Percentiles rank a stretch among this genome's conserved stretches.
Conservation (phyloP, 2,329 filamentous ascomycete species). For the Aspergillus spinulosporus region DNA sequence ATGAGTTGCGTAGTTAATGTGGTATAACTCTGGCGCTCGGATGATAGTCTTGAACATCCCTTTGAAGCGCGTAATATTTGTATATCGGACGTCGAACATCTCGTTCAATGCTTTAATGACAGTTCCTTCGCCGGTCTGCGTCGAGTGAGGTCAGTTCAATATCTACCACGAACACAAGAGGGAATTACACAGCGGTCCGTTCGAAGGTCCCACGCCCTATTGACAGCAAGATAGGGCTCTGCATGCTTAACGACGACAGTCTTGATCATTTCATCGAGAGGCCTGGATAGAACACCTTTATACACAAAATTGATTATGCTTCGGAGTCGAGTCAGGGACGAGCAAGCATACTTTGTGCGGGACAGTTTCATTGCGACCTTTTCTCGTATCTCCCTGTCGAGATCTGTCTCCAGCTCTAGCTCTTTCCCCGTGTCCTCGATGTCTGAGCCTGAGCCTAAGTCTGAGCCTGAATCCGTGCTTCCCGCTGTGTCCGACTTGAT, state of each 20-base stretch:
- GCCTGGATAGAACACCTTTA: background rate
- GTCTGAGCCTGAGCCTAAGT: background rate
- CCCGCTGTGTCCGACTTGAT: too few species aligned
- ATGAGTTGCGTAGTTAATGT: background rate
- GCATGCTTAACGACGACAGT: background rate
- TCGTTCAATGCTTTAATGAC: background rate
- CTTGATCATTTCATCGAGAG: background rate
- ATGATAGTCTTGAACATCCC: background rate
- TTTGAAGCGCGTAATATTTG: background rate
- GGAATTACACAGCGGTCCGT: background rate
- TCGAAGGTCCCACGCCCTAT: background rate
- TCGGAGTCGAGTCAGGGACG: background rate
- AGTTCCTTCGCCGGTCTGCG: background rate
- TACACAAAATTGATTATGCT: background rate
- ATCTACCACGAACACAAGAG: too few species aligned
- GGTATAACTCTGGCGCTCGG: background rate
- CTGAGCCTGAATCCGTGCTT: background rate
- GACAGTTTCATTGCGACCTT: background rate
- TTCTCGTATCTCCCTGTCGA: conserved; percentile 29
- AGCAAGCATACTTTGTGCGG: background rate
- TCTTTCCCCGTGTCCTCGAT: background rate
- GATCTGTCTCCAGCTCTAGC: background rate
- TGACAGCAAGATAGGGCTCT: background rate
- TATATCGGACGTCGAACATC: background rate
- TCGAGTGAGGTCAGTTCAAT: background rate